Base-by-base conservation (phyloP, 2,329 filamentous ascomycete genomes). In the Arthrobotrys sphaeroides region DNA sequence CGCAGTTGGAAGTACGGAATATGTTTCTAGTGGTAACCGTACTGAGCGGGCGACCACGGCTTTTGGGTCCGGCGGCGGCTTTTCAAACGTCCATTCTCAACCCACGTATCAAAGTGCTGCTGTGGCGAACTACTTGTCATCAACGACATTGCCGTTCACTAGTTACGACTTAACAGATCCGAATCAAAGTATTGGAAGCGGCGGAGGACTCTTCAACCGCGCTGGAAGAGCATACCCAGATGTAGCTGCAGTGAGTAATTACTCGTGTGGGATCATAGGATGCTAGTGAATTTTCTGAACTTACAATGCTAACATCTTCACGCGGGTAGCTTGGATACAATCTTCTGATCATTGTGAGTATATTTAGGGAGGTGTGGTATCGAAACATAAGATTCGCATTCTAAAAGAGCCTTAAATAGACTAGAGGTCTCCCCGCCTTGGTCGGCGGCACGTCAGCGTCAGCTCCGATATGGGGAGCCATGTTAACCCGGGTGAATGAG, bases 361-460 rank as follows among this genome's bases (percentile, higher is more conserved):
- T 20, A 20, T 45, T 12, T n/a, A 7, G n/a, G 43, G 36, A 49
- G 31, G 45, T 4, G 28, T 10, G 5, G 3, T 13, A 38, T 42
- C 24, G 18, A 6, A n/a, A 28, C 7, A 9, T 51, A 33, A 33
- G 22, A 16, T 12, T 20, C 2, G 33, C n/a, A n/a, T n/a, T n/a
- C 28, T 38, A 20, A 28, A 22, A 33, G 24, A 22, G 12, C 7
- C 2, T 24, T 13, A 4, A 26, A 12, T 57, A 68, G 64, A 69
- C 53, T 16, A 42, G 42, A 10, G 82, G 82, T 3, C 67, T 78
- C n/a, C 78, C 82, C 60, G 72, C 79, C 20, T 79, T 83, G 2
- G 82, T 86, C 22, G 85, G 84, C 24, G 86, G 86, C 10, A 88
- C 86, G 3, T 86, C 84, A 57, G 85, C 86, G 5, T 83, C 84